Conservation (phyloP, 1,284 basidiomycete species). For the Trametes hirsuta region DNA sequence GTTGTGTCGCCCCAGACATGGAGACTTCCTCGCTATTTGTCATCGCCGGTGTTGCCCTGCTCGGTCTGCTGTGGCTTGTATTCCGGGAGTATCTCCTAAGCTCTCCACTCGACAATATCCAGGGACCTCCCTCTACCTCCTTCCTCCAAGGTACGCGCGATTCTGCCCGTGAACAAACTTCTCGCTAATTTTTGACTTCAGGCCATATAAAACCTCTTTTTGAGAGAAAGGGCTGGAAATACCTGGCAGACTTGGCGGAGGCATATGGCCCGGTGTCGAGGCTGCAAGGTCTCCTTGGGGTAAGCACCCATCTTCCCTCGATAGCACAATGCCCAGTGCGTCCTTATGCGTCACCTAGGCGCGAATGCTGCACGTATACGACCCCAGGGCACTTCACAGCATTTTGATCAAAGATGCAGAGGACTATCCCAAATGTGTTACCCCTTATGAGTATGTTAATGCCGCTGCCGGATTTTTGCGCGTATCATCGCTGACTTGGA, state of each 20-base stretch:
- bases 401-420: conserved; percentile 17
- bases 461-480: neutral
- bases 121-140: conserved; percentile 7
- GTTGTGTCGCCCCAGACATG: neutral
- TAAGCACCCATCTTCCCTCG: neutral
- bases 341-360: neutral
- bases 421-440: conserved; percentile 7
- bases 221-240: conserved; percentile 12
- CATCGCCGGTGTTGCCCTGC: neutral
- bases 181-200: neutral
- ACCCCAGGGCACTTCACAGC: conserved; percentile 16
- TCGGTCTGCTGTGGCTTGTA: conserved; percentile 8
- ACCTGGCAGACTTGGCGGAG: neutral
- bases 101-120: conserved; percentile 12
- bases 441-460: conserved; percentile 9
- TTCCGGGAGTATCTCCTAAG: neutral
- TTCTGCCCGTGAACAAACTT: neutral
- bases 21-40: neutral
- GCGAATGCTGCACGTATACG: conserved; percentile 7
- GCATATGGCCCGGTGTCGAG: conserved; percentile 7
- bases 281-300: conserved; percentile 8
- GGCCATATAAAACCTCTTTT: conserved; percentile 12
- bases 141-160: conserved; percentile 2
- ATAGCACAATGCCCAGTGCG: neutral
- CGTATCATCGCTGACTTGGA: neutral